phyloP scores from a whole-genome alignment of 495 filamentous ascomycete species.

The Bacidia gigantensis region DNA sequence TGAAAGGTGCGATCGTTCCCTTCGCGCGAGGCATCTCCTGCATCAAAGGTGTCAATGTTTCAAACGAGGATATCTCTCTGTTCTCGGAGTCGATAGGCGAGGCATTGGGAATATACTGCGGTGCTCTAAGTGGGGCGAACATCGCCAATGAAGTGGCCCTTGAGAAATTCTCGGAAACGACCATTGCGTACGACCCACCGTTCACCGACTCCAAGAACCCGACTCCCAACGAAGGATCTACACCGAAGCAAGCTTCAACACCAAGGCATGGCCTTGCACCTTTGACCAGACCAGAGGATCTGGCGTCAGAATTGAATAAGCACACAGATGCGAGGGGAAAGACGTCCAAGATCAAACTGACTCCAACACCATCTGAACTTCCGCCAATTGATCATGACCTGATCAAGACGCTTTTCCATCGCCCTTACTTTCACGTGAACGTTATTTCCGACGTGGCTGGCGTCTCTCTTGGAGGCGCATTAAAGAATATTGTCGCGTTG shows the following conservation, averaged over 20 bases:
- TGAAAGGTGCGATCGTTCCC: constrained; percentile 78
- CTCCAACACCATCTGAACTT: constrained; percentile 62
- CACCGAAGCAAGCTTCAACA: no score
- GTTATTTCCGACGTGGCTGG: constrained; percentile 88
- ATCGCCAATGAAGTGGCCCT: constrained; percentile 89
- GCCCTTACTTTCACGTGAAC: constrained; percentile 93
- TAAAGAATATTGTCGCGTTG: constrained; percentile 95
- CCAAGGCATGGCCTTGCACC: no score
- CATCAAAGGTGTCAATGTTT: constrained; percentile 94
- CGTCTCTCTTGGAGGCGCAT: constrained; percentile 83
- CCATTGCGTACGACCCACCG: constrained; percentile 89
- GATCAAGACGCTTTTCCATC: constrained; percentile 77
- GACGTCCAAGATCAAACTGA: constrained; percentile 49
- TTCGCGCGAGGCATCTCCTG: constrained; percentile 91
- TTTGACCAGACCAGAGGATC: constrained; percentile 29
- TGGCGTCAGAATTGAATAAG: constrained; percentile 38
- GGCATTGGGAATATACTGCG: constrained; percentile 88
- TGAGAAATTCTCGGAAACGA: constrained; percentile 95
- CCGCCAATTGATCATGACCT: constrained; percentile 67
- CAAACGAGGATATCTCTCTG: constrained; percentile 62
- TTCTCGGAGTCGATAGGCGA: constrained; percentile 93
- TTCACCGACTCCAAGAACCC: constrained; percentile 61
- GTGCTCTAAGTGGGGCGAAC: constrained; percentile 90
- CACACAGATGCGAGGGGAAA: constrained; percentile 52
- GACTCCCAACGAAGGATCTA: constrained; percentile 31